Conservation (phyloP, 1,284 basidiomycete species). For the Lignosus rhinocerotis region DNA sequence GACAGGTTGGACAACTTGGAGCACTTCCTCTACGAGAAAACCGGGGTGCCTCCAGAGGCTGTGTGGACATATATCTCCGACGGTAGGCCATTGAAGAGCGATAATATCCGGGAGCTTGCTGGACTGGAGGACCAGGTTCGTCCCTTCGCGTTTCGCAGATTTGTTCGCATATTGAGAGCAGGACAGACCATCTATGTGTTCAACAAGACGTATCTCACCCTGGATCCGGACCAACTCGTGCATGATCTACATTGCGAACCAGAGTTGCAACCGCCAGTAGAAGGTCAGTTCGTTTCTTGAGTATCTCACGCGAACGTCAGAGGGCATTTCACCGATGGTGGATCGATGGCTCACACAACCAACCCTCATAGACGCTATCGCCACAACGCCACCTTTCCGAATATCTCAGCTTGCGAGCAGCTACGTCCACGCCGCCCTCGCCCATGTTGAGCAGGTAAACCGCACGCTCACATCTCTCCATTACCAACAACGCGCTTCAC, state of each 20-base stretch:
- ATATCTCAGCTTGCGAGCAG: conserved; percentile 64
- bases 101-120: conserved; percentile 72
- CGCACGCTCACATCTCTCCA: conserved; percentile 52
- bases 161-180: neutral
- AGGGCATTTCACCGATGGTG: neutral
- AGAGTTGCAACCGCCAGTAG: conserved; percentile 62
- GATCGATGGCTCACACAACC: neutral
- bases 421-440: conserved; percentile 60
- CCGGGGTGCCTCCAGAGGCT: conserved; percentile 62
- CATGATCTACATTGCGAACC: conserved; percentile 58
- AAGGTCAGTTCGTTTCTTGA: conserved; percentile 44
- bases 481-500: conserved; percentile 64
- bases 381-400: conserved; percentile 70
- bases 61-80: conserved; percentile 78
- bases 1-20: conserved; percentile 63
- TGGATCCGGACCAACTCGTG: conserved; percentile 63
- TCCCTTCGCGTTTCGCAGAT: conserved; percentile 3
- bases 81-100: conserved; percentile 63
- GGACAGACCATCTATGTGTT: conserved; percentile 73
- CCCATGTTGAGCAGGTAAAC: conserved; percentile 60
- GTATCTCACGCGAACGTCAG: neutral
- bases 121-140: conserved; percentile 65
- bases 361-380: conserved; percentile 49
- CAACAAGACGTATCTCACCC: conserved; percentile 75
- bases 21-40: conserved; percentile 64